Evolutionary conservation across 495 filamentous ascomycete species (phyloP).

Genomic region (Recurvomyces mirabilis): DNA sequence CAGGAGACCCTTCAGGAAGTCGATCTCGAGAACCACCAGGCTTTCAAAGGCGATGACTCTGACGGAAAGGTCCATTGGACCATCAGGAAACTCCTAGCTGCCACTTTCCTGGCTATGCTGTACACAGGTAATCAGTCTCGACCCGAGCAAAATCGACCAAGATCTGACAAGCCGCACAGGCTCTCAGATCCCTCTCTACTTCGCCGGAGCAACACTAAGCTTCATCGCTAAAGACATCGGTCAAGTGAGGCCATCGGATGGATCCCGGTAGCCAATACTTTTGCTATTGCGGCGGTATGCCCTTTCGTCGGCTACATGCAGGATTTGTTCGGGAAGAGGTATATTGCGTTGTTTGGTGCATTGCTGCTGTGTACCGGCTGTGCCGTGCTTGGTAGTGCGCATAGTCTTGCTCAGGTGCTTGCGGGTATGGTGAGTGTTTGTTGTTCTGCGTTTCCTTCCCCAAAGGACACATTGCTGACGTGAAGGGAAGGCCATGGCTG

Average conservation of each 20-base stretch:
- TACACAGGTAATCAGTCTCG: constrained; percentile 29
- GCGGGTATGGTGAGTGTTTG: no score
- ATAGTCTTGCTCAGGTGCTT: constrained; percentile 20
- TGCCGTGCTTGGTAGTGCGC: constrained; percentile 20
- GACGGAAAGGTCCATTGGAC: constrained; percentile 24
- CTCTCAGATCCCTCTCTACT: constrained; percentile 28
- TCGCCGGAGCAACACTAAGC: constrained; percentile 22
- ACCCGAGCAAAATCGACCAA: not conserved
- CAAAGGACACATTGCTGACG: no score
- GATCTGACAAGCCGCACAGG: constrained; percentile 14
- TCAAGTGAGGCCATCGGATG: constrained; percentile 16
- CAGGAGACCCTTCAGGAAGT: constrained; percentile 18
- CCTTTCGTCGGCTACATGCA: constrained; percentile 26
- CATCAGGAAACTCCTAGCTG: constrained; percentile 15
- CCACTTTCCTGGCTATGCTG: constrained; percentile 22
- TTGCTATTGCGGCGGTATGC: constrained; percentile 22
- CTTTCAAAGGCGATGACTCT: constrained; percentile 25
- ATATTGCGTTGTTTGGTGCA: constrained; percentile 24
- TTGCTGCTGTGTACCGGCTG: constrained; percentile 21
- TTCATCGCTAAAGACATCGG: constrained; percentile 24
- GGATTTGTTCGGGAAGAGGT: constrained; percentile 26
- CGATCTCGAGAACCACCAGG: constrained; percentile 21
- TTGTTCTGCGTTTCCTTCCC: no score
- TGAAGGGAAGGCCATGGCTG: constrained; percentile 22
- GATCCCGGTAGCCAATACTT: constrained; percentile 24